Evolutionary conservation across 192 early-diverging fungal species (phyloP), one percentile per base, ranked within the genome.

Genomic region (Gryganskiella cystojenkinii): DNA sequence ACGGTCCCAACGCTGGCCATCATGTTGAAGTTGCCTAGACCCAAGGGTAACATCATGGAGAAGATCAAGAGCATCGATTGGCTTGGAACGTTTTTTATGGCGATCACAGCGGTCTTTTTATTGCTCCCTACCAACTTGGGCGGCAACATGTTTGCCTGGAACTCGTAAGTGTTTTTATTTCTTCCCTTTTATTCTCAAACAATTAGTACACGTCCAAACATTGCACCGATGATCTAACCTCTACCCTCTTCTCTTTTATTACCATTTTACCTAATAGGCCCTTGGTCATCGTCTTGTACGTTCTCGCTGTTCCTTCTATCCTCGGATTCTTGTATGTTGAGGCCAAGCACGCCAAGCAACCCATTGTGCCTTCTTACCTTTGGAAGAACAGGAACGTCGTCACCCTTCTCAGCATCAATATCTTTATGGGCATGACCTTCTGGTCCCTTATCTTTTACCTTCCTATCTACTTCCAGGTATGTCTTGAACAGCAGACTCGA

Each of bases 381-480:
- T 83, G 88, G 34, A 90, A 86, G 73, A 88, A 87, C 43, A 90
- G 93, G 75, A 90, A 55, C 44, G 86, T 88, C 10, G 76, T 88
- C 9, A 79, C 90, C 30, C 83, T 90, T 13, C 85, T 93, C 34
- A 47, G 85, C 8, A 81, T 83, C 37, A 85, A 89, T 31, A 66
- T 90, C 50, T 91, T 95, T 61, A 86, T 86, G 61, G 85, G 89
- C 11, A 86, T 88, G 20, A 83, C 86, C 0, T 88, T 87, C 11
- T 88, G 84, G 64, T 82, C 82, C 5, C 71, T 90, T 1, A 86
- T 90, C n/a, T 94, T 90, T 58, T 95, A 94, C 81, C 75, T 92
- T n/a, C 89, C 91, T 30, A 79, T 88, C n/a, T 95, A 89, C 80
- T 94, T 95, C 71, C 89, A 94, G 72, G 83, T 96, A 78, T 22